Evolutionary conservation across 352 stramenopile genomes (phyloP).

Genomic region (Peronospora destructor): DNA sequence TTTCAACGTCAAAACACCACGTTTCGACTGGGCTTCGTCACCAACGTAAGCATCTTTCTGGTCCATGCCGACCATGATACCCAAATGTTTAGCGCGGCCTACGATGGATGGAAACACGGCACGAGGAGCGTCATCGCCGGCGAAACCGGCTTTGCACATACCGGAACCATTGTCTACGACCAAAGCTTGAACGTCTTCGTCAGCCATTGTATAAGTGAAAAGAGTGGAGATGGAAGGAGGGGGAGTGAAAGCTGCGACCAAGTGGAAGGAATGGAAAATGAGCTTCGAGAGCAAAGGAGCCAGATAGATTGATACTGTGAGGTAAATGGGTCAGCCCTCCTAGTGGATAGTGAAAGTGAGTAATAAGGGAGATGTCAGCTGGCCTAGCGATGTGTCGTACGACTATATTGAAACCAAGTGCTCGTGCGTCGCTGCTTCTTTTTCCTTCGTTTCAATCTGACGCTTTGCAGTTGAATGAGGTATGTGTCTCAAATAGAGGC

Average conservation of each 20-base stretch:
- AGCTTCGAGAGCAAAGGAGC: constrained; percentile 3
- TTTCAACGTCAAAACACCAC: constrained; percentile 89
- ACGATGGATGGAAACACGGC: constrained; percentile 71
- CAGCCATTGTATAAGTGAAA: background rate
- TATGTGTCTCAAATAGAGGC: background rate
- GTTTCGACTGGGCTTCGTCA: constrained; percentile 90
- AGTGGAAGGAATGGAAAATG: constrained; percentile 32
- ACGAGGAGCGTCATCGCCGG: constrained; percentile 59
- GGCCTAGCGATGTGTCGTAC: constrained; percentile 3
- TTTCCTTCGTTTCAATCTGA: constrained; percentile 19
- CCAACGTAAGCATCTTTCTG: constrained; percentile 92
- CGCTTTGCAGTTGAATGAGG: constrained; percentile 10
- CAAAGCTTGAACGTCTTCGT: constrained; percentile 40
- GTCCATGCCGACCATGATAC: constrained; percentile 98
- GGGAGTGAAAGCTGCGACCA: constrained; percentile 13
- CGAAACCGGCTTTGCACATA: constrained; percentile 64
- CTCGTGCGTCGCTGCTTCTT: background rate
- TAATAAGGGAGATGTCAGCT: constrained; percentile 9
- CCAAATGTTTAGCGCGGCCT: constrained; percentile 90
- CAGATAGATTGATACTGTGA: constrained; percentile 1
- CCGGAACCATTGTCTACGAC: constrained; percentile 48
- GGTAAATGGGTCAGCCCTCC: constrained; percentile 16
- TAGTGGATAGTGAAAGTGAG: background rate
- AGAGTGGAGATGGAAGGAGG: background rate
- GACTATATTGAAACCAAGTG: constrained; percentile 24